Percentiles rank a stretch among this genome's conserved stretches.
These are phyloP conservation scores for Chrysoporthe deuterocubensis DNA, from an alignment of 2,329 filamentous ascomycete species.

Conservation along the genomic window DNA sequence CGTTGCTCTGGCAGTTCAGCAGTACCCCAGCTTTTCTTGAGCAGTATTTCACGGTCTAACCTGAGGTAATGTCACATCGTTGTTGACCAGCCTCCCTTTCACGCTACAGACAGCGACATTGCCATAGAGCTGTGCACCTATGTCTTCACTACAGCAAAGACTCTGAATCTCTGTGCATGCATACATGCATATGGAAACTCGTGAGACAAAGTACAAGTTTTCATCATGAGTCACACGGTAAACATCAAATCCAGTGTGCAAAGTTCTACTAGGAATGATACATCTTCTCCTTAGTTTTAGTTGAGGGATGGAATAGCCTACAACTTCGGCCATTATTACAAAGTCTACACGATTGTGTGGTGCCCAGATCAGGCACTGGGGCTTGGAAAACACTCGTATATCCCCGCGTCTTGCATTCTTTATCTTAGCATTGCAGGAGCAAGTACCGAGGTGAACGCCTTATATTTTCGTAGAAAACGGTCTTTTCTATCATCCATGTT, in stretches of 20 bases:
- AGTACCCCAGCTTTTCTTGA: background rate
- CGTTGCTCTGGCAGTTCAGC: background rate
- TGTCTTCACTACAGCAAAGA: background rate
- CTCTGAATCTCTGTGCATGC: background rate
- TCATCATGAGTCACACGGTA: background rate
- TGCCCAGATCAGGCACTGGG: background rate
- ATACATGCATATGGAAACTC: background rate
- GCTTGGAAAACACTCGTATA: background rate
- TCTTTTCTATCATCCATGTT: background rate
- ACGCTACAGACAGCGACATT: no score
- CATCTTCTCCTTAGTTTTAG: background rate
- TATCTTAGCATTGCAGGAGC: background rate
- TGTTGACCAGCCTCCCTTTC: background rate
- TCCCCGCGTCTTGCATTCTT: background rate
- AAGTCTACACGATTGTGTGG: background rate
- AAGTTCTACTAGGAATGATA: background rate
- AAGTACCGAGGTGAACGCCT: background rate
- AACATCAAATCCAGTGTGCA: background rate
- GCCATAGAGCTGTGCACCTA: no score
- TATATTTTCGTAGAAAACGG: background rate
- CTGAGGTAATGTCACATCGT: background rate
- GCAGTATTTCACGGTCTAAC: background rate
- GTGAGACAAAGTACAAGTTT: no score
- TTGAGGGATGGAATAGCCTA: no score
- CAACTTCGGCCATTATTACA: background rate